Evolutionary conservation across 345 rosid genomes (phyloP), one percentile per base, ranked within the genome.

Genomic region (Salix viminalis): DNA sequence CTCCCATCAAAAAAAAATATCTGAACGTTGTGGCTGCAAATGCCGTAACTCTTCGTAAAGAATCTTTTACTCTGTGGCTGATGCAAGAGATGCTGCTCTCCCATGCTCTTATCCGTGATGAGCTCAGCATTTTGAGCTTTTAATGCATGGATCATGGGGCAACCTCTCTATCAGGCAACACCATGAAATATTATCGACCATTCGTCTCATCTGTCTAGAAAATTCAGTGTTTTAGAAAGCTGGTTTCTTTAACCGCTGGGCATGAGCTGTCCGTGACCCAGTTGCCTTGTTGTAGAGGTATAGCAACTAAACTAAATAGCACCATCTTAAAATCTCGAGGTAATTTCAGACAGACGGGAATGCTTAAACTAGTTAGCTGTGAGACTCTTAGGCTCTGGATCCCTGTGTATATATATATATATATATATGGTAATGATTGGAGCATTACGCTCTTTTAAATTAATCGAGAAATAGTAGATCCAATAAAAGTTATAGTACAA

Each of bases 261-360:
- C 23, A 16, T 67, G 71, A 67, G 75, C 61, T 71, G 68, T 50
- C 50, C 24, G 15, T 75, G 56, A 23, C 39, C 28, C 23, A 70
- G 70, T 52, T 85, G 52, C 64, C 85, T 52, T 70, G 79, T 73
- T 77, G 52, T 34, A 54, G 80, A 42, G 74, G 54, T 26, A 54
- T 82, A 42, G 71, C 64, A 67, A 78, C 70, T 71, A 69, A 56
- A 71, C 72, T 60, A 39, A 64, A 72, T 12, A 71, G 13, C 44
- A 41, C 44, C 23, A 19, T 44, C 54, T 48, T 54, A 67, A 46
- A 70, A 30, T 69, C 67, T 36, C 6, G 0, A 15, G 34, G 37
- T 24, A 3, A 15, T 24, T 23, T 44, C 26, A 61, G 36, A 28
- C 46, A 61, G 36, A 28, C 46, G 62, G 24, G 46, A 54, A 36